phyloP scores from a whole-genome alignment of 768 basidiomycete species.

The Hortiboletus campestris region DNA sequence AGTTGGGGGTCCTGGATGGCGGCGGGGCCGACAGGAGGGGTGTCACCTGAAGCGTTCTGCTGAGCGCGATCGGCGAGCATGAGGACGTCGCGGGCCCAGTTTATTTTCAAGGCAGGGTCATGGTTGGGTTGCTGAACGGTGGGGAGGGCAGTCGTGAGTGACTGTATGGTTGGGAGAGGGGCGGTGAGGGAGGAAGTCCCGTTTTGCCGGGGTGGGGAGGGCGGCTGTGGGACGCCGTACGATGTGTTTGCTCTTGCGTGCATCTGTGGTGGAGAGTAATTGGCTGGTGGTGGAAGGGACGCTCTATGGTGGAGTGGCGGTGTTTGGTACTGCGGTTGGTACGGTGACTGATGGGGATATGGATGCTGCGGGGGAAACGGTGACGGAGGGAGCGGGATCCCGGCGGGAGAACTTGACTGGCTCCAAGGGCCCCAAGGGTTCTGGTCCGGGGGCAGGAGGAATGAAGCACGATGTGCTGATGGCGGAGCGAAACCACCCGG shows the following conservation, averaged over 20 bases:
- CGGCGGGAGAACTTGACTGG: conserved; percentile 1
- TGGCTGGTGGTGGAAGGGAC: conserved; percentile 17
- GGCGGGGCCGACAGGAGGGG: conserved; percentile 47
- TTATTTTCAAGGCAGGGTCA: conserved; percentile 60
- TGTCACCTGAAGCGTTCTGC: conserved; percentile 40
- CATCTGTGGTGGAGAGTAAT: conserved; percentile 18
- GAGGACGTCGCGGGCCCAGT: conserved; percentile 83
- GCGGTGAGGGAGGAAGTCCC: conserved; percentile 56
- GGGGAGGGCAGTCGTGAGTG: conserved; percentile 50
- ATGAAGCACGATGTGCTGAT: conserved; percentile 15
- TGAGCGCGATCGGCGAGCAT: conserved; percentile 65
- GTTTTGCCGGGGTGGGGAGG: conserved; percentile 25
- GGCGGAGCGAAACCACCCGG: conserved; percentile 18
- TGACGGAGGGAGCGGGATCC: conserved; percentile 21
- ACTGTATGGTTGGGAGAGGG: conserved; percentile 62
- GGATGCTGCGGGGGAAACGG: conserved; percentile 21
- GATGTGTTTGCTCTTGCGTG: conserved; percentile 12
- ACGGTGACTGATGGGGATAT: conserved; percentile 12
- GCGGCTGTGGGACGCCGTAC: conserved; percentile 5
- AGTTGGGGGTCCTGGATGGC: conserved; percentile 60
- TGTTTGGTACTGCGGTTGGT: conserved; percentile 22
- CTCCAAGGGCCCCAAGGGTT: conserved; percentile 17
- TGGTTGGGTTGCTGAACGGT: conserved; percentile 53
- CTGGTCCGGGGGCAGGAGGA: conserved; percentile 26
- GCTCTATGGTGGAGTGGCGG: conserved; percentile 24